Conservation (phyloP, 1,284 basidiomycete species). For the Pisolithus thermaeus region DNA sequence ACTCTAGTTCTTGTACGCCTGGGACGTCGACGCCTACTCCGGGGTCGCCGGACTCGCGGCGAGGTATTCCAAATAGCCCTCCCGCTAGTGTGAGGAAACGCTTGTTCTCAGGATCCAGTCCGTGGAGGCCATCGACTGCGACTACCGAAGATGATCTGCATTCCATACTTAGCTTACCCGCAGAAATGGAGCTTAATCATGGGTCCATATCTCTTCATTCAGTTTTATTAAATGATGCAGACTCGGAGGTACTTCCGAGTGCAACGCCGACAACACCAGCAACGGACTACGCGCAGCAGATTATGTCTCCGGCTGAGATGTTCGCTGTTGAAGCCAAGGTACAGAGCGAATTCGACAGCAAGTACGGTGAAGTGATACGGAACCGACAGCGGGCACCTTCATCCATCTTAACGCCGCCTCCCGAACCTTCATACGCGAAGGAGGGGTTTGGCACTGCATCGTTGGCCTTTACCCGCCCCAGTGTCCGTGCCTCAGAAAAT, state of each 20-base stretch:
- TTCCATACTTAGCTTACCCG: conserved; percentile 49
- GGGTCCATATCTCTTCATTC: conserved; percentile 5
- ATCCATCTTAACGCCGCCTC: conserved; percentile 31
- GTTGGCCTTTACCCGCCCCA: conserved; percentile 2
- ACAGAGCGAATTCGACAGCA: conserved; percentile 17
- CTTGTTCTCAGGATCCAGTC: conserved; percentile 54
- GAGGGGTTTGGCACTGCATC: conserved; percentile 1
- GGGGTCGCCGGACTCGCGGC: conserved; percentile 6
- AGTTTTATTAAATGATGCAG: conserved; percentile 7
- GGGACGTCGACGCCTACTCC: conserved; percentile 20
- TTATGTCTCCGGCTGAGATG: conserved; percentile 62
- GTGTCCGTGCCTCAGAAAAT: neutral
- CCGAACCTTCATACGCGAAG: conserved; percentile 14
- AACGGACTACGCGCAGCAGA: conserved; percentile 51
- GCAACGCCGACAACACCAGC: neutral
- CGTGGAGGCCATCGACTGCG: conserved; percentile 46
- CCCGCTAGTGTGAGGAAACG: conserved; percentile 40
- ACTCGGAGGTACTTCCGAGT: conserved; percentile 7
- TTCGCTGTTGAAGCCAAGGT: conserved; percentile 50
- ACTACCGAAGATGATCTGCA: conserved; percentile 43
- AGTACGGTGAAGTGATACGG: conserved; percentile 8
- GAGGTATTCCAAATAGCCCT: conserved; percentile 7
- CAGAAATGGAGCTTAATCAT: conserved; percentile 31
- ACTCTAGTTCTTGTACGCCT: conserved; percentile 22
- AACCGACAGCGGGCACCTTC: conserved; percentile 30